Conservation (phyloP, 495 filamentous ascomycete species). For the Clohesyomyces aquaticus region DNA sequence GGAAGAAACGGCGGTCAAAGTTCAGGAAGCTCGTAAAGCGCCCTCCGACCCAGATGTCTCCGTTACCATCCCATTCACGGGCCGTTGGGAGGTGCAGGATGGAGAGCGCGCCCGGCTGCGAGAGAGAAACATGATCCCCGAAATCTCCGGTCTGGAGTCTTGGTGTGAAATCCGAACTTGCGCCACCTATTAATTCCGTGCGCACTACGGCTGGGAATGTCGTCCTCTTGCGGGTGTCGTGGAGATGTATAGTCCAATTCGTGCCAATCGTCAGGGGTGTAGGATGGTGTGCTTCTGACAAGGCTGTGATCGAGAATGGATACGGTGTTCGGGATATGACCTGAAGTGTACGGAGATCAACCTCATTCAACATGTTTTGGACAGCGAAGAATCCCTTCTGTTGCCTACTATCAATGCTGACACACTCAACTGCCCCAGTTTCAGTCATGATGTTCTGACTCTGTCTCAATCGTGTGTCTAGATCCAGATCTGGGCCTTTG, state of each 20-base stretch:
- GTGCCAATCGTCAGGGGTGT: conserved; percentile 87
- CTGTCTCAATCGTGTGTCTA: conserved; percentile 48
- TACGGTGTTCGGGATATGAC: conserved; percentile 73
- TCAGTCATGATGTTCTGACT: conserved; percentile 56
- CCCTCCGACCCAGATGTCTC: conserved; percentile 79
- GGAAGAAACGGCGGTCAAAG: conserved; percentile 87
- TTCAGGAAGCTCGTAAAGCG: conserved; percentile 88
- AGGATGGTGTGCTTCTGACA: conserved; percentile 74
- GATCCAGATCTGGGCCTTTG: conserved; percentile 26
- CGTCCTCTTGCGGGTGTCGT: conserved; percentile 67
- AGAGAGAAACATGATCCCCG: conserved; percentile 64
- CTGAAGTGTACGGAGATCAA: conserved; percentile 79
- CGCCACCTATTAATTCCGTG: conserved; percentile 48
- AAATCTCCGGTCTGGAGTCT: conserved; percentile 44
- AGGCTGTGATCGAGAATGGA: conserved; percentile 79
- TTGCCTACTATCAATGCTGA: conserved; percentile 74
- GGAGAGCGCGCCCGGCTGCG: conserved; percentile 78
- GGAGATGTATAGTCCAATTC: conserved; percentile 77
- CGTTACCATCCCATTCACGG: conserved; percentile 56
- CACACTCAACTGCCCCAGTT: conserved; percentile 79
- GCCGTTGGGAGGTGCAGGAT: conserved; percentile 72
- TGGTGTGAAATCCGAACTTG: conserved; percentile 31
- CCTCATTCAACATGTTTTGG: conserved; percentile 74
- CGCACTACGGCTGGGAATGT: conserved; percentile 45
- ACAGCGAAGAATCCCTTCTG: conserved; percentile 78